Conservation (phyloP, 148 eudicot species). For the Nepenthes mirabilis region DNA sequence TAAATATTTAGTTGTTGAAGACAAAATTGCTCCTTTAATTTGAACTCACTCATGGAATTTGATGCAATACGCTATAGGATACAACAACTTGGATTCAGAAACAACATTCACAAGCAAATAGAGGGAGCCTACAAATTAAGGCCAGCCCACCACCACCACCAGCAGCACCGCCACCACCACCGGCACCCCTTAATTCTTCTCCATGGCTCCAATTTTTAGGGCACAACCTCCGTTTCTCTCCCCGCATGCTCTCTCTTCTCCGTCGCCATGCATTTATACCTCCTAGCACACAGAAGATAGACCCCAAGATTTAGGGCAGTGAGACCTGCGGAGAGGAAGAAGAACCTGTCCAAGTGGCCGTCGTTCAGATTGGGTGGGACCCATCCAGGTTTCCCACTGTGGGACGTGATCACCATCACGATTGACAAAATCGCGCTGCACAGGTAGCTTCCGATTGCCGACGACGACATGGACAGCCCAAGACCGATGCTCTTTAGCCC, state of each 20-base stretch:
- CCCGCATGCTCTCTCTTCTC: conserved; percentile 18
- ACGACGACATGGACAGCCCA: conserved; percentile 45
- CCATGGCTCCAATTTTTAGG: background rate
- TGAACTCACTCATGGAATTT: too few relatives aligned
- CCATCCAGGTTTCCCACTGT: conserved; percentile 44
- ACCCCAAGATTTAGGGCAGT: conserved; percentile 31
- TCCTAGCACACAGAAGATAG: conserved; percentile 31
- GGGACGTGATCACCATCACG: conserved; percentile 35
- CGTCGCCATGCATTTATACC: conserved; percentile 31
- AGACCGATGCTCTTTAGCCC: conserved; percentile 41
- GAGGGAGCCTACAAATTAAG: too few relatives aligned
- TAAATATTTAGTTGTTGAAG: too few relatives aligned
- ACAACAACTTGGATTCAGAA: too few relatives aligned
- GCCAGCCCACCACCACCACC: too few relatives aligned
- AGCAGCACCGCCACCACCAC: too few relatives aligned
- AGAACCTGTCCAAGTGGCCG: conserved; percentile 40
- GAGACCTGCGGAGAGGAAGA: conserved; percentile 39
- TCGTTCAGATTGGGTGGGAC: conserved; percentile 44
- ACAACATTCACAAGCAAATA: too few relatives aligned
- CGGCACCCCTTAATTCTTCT: too few relatives aligned
- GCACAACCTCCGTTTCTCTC: conserved; percentile 16
- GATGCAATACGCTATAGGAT: too few relatives aligned
- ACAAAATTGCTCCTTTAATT: too few relatives aligned
- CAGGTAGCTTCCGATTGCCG: conserved; percentile 41
- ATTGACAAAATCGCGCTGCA: conserved; percentile 33